These are phyloP conservation scores for Ajuga reptans DNA, from an alignment of 305 asterid species.

Conservation along the genomic window DNA sequence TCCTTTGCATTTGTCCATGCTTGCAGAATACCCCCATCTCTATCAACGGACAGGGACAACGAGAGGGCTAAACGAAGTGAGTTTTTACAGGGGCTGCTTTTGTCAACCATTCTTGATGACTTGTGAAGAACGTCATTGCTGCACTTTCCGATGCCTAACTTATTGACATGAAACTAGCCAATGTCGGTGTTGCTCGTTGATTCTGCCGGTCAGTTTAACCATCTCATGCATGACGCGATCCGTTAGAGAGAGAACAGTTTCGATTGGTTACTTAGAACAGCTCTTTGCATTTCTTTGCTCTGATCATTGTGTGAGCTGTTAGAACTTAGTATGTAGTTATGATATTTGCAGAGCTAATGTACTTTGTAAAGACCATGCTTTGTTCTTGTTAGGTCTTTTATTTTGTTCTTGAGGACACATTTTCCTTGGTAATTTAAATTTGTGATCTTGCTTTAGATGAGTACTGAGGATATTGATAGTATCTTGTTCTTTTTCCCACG, in stretches of 20 bases:
- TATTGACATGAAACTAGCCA: slow-evolving; percentile 16
- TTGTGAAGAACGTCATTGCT: slow-evolving; percentile 25
- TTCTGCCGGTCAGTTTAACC: slow-evolving; percentile 17
- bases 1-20: not conserved
- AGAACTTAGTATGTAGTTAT: slow-evolving; percentile 20
- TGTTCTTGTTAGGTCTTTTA: slow-evolving; percentile 7
- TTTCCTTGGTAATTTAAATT: slow-evolving; percentile 17
- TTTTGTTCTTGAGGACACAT: slow-evolving; percentile 6
- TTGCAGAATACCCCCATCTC: slow-evolving; percentile 39
- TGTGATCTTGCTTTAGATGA: slow-evolving; percentile 8
- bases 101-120: slow-evolving; percentile 62
- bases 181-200: slow-evolving; percentile 3
- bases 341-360: slow-evolving; percentile 17
- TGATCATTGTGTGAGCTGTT: slow-evolving; percentile 12
- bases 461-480: not conserved
- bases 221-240: not conserved
- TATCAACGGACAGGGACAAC: slow-evolving; percentile 38
- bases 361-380: slow-evolving; percentile 17
- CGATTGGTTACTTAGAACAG: not conserved
- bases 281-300: slow-evolving; percentile 17
- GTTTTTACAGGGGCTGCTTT: slow-evolving; percentile 52
- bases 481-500: not conserved
- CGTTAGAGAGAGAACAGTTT: slow-evolving; percentile 4
- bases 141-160: slow-evolving; percentile 15
- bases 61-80: slow-evolving; percentile 53